Evolutionary conservation across 1,284 basidiomycete genomes (phyloP).

Genomic region (Afroboletus lepidellus): DNA sequence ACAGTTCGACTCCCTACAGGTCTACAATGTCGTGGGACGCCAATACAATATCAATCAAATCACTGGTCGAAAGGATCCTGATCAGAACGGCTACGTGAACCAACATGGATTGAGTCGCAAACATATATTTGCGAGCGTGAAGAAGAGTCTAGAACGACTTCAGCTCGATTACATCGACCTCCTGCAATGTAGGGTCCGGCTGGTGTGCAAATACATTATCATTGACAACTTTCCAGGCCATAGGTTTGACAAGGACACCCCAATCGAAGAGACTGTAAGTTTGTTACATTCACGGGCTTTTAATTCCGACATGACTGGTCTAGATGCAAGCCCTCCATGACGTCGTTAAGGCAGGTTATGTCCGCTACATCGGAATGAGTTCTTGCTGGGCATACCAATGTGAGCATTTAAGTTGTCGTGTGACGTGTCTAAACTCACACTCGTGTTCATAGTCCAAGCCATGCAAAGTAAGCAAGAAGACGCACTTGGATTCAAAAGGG

Average conservation of each 20-base stretch:
- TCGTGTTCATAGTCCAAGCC: constrained; percentile 29
- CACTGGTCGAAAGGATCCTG: constrained; percentile 26
- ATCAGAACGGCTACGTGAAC: constrained; percentile 55
- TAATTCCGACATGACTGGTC: background rate
- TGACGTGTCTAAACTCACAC: constrained; percentile 1
- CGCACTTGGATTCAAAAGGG: background rate
- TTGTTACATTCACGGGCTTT: background rate
- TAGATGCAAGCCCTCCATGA: constrained; percentile 60
- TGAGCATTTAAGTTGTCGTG: constrained; percentile 14
- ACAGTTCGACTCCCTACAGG: constrained; percentile 21
- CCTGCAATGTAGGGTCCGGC: constrained; percentile 47
- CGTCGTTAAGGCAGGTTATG: constrained; percentile 53
- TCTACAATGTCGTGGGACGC: constrained; percentile 39
- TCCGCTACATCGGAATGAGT: constrained; percentile 58
- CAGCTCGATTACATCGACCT: constrained; percentile 72
- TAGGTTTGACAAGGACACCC: constrained; percentile 32
- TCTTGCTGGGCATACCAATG: constrained; percentile 42
- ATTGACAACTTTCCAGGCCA: constrained; percentile 19
- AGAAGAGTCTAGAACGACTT: constrained; percentile 62
- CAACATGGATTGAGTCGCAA: constrained; percentile 56
- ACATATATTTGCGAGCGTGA: constrained; percentile 75
- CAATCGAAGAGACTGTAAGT: constrained; percentile 35
- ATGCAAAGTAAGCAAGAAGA: constrained; percentile 34
- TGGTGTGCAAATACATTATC: background rate
- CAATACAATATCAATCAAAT: constrained; percentile 22